These are phyloP conservation scores for Fusarium sarcochroum DNA, from an alignment of 2,329 filamentous ascomycete species.

Conservation along the genomic window DNA sequence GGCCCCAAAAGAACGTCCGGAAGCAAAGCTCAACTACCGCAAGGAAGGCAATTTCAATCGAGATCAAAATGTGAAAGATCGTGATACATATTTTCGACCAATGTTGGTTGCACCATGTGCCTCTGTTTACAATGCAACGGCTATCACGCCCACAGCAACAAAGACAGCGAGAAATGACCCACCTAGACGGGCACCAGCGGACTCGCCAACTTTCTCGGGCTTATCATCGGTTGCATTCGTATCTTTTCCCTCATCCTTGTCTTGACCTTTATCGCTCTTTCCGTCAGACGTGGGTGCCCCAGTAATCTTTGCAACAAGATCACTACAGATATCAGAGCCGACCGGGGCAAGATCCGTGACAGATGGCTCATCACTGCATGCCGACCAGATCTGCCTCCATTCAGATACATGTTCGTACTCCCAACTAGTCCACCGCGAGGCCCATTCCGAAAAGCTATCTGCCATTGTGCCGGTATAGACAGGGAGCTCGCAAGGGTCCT, in stretches of 20 bases:
- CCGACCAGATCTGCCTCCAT: conserved; percentile 4
- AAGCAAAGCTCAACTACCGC: too few relatives aligned
- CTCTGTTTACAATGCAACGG: too few relatives aligned
- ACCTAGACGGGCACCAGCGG: neutral
- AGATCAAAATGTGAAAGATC: too few relatives aligned
- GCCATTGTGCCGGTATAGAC: neutral
- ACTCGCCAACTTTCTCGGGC: neutral
- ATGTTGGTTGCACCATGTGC: too few relatives aligned
- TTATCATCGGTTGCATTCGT: neutral
- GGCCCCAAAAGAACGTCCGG: too few relatives aligned
- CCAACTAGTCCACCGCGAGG: neutral
- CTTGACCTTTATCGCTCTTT: neutral
- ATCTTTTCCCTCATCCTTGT: neutral
- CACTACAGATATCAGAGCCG: conserved; percentile 8
- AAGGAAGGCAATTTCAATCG: too few relatives aligned
- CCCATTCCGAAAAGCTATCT: conserved; percentile 2
- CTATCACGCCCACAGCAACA: neutral
- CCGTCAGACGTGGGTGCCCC: neutral
- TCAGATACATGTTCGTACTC: neutral
- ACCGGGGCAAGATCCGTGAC: neutral
- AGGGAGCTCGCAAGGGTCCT: conserved; percentile 2
- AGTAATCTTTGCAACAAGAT: conserved; percentile 16
- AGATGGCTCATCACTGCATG: conserved; percentile 8
- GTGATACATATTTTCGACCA: too few relatives aligned
- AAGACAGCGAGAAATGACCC: neutral